phyloP scores from a whole-genome alignment of 768 basidiomycete genomes.

The Tubosaeta sp. region DNA sequence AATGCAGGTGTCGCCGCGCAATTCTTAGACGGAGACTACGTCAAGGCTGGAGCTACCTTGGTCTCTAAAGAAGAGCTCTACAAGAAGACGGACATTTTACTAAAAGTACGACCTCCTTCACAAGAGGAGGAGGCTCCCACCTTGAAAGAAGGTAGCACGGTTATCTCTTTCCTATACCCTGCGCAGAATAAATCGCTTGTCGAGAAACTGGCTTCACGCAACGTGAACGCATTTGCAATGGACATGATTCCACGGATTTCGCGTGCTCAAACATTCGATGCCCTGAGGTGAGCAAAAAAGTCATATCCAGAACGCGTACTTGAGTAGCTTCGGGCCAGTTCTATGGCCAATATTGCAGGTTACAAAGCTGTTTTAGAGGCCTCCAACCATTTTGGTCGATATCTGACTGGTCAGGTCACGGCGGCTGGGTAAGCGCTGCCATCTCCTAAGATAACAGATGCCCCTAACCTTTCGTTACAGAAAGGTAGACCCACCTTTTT shows the following conservation, averaged over 20 bases:
- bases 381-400: constrained; percentile 84
- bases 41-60: constrained; percentile 72
- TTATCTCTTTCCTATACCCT: constrained; percentile 83
- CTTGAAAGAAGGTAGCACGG: constrained; percentile 70
- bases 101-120: constrained; percentile 82
- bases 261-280: constrained; percentile 87
- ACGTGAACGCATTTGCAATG: constrained; percentile 80
- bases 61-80: constrained; percentile 73
- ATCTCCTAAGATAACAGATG: neutral
- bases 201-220: constrained; percentile 60
- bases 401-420: constrained; percentile 87
- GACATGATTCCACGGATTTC: constrained; percentile 91
- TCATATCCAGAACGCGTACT: neutral
- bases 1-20: constrained; percentile 69
- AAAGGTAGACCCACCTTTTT: constrained; percentile 34
- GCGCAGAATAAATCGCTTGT: constrained; percentile 74
- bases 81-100: constrained; percentile 64
- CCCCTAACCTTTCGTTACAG: constrained; percentile 24
- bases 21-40: constrained; percentile 78
- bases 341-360: constrained; percentile 93
- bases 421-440: constrained; percentile 71
- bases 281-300: constrained; percentile 55
- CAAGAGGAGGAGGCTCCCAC: constrained; percentile 54
- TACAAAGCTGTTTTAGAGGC: constrained; percentile 92
- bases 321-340: constrained; percentile 39